Percentiles rank a stretch among this genome's conserved stretches.
phyloP scores from a whole-genome alignment of 23 red algal species.

The Gracilaria domingensis region DNA sequence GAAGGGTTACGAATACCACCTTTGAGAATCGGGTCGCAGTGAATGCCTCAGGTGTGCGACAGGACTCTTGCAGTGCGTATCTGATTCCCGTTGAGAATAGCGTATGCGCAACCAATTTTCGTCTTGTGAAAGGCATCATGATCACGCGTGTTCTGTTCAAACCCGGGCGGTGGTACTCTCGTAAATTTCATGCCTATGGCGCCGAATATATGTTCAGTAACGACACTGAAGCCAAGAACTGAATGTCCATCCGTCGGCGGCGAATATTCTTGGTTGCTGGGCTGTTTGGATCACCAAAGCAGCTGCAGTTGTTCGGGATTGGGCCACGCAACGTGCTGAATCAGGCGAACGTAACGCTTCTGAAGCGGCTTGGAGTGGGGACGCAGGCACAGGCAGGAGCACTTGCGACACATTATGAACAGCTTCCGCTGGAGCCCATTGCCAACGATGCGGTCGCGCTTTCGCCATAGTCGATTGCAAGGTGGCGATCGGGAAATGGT shows the following conservation, averaged over 20 bases:
- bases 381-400: not conserved
- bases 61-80: constrained; percentile 44
- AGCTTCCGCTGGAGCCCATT: too few species aligned
- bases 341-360: too few species aligned
- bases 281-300: constrained; percentile 49
- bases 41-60: too few species aligned
- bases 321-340: constrained; percentile 39
- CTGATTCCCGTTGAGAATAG: not conserved
- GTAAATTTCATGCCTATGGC: not conserved
- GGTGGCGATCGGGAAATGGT: constrained; percentile 10
- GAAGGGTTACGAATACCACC: too few species aligned
- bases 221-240: not conserved
- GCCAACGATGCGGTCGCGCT: not conserved
- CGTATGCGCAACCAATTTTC: constrained; percentile 9
- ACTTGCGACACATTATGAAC: not conserved
- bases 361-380: constrained; percentile 43
- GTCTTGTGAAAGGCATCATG: constrained; percentile 26
- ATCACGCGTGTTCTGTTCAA: constrained; percentile 16
- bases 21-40: too few species aligned
- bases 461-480: not conserved
- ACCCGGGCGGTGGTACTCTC: not conserved
- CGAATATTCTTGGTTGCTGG: constrained; percentile 66
- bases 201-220: not conserved
- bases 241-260: too few species aligned
- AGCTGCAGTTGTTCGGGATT: constrained; percentile 70